A percentile compares a stretch with the other conserved stretches of the same genome.
phyloP scores from a whole-genome alignment of 148 eudicot species.

The Persicaria maculosa region DNA sequence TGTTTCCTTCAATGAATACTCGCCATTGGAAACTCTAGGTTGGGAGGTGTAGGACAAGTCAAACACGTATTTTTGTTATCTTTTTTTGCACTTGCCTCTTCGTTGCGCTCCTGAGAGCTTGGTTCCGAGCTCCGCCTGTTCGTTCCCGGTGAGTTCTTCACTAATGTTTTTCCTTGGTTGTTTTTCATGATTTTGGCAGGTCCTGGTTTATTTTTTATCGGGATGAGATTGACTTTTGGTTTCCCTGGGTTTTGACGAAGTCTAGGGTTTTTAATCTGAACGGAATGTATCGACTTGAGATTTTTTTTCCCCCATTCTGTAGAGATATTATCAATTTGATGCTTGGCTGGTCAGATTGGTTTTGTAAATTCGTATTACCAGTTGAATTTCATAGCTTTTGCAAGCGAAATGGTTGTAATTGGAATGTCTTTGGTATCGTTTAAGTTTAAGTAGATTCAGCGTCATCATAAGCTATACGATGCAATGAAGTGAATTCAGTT shows the following conservation, averaged over 20 bases:
- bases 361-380: background rate
- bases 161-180: background rate
- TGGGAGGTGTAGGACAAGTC: conserved; percentile 1
- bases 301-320: background rate
- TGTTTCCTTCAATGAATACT: background rate
- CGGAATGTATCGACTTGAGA: background rate
- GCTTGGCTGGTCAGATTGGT: background rate
- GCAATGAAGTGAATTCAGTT: too few species aligned
- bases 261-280: background rate
- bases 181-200: background rate
- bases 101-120: background rate
- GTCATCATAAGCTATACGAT: too few species aligned
- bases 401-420: background rate
- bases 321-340: background rate
- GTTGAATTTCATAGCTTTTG: background rate
- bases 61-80: background rate
- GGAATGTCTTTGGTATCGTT: background rate
- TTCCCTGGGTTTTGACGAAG: background rate
- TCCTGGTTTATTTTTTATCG: background rate
- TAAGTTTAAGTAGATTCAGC: background rate
- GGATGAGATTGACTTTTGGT: background rate
- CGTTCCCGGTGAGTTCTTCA: background rate
- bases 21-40: background rate
- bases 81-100: background rate
- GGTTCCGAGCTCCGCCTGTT: background rate